These are phyloP conservation scores for Penicillium steckii DNA, from an alignment of 495 filamentous ascomycete genomes.

Conservation along the genomic window DNA sequence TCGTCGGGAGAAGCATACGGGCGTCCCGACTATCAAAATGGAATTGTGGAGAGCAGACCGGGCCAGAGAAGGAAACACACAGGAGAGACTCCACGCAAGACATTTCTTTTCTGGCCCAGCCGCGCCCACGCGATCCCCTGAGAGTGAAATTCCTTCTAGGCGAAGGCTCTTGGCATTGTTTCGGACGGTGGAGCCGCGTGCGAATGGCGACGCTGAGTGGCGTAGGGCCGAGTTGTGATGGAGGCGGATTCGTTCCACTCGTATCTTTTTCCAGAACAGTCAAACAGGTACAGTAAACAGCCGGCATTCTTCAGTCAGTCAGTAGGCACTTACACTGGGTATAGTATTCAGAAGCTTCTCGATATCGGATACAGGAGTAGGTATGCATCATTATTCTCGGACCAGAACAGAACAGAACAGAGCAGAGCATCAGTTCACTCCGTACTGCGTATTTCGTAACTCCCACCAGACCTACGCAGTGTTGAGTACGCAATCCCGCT, in stretches of 20 bases:
- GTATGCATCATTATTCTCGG: no score
- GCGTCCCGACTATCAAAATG: conserved; percentile 16
- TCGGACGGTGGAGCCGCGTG: conserved; percentile 24
- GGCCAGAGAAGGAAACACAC: conserved; percentile 12
- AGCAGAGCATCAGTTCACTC: no score
- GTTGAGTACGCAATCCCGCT: no score
- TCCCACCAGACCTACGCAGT: no score
- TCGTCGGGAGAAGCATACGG: conserved; percentile 17
- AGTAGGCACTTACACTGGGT: neutral
- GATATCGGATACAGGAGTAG: no score
- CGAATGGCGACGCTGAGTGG: neutral
- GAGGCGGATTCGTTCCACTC: conserved; percentile 2
- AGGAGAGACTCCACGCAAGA: conserved; percentile 2
- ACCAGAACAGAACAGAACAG: no score
- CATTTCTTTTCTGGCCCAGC: neutral
- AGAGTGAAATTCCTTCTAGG: conserved; percentile 27
- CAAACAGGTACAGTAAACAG: no score
- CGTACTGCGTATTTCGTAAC: neutral
- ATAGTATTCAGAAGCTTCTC: no score
- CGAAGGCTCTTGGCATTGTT: conserved; percentile 36
- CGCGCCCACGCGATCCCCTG: no score
- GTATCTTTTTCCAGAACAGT: conserved; percentile 15
- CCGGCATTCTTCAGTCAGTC: no score
- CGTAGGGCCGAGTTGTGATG: neutral
- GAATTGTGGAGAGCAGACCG: conserved; percentile 16